These are phyloP conservation scores for Solanum chmielewskii DNA, from an alignment of 257 asterid species.

Conservation along the genomic window DNA sequence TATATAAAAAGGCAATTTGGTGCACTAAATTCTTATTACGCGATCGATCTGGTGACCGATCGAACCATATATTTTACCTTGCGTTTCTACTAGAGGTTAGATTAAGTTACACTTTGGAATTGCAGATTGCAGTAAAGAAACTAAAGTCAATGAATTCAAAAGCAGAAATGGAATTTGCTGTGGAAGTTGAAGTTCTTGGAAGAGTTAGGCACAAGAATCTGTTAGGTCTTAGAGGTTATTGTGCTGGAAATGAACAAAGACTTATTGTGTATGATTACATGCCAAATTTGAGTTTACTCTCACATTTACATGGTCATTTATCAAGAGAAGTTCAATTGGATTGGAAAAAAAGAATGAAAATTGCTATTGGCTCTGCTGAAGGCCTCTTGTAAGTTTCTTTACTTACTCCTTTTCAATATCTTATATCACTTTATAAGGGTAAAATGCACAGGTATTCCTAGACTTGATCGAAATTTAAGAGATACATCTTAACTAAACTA, in stretches of 20 bases:
- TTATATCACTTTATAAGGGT: background rate
- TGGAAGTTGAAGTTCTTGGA: conserved; percentile 83
- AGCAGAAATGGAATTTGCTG: conserved; percentile 87
- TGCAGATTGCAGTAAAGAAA: conserved; percentile 79
- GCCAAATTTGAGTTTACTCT: conserved; percentile 78
- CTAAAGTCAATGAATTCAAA: conserved; percentile 71
- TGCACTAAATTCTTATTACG: background rate
- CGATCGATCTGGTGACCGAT: background rate
- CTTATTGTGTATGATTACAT: conserved; percentile 76
- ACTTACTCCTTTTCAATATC: background rate
- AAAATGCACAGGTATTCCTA: no score
- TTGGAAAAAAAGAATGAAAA: conserved; percentile 63
- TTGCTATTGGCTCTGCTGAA: conserved; percentile 65
- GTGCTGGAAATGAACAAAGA: conserved; percentile 64
- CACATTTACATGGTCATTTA: conserved; percentile 75
- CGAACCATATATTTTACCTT: background rate
- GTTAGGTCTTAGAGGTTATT: conserved; percentile 67
- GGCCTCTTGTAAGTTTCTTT: conserved; percentile 50
- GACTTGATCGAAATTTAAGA: no score
- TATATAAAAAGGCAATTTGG: background rate
- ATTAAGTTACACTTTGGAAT: background rate
- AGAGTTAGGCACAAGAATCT: conserved; percentile 78
- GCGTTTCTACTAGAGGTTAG: background rate
- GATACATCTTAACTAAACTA: no score
- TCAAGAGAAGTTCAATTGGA: conserved; percentile 50